A percentile compares a stretch with the other conserved stretches of the same genome.
Conservation (phyloP, 345 rosid species). For the Triadica sebifera region DNA sequence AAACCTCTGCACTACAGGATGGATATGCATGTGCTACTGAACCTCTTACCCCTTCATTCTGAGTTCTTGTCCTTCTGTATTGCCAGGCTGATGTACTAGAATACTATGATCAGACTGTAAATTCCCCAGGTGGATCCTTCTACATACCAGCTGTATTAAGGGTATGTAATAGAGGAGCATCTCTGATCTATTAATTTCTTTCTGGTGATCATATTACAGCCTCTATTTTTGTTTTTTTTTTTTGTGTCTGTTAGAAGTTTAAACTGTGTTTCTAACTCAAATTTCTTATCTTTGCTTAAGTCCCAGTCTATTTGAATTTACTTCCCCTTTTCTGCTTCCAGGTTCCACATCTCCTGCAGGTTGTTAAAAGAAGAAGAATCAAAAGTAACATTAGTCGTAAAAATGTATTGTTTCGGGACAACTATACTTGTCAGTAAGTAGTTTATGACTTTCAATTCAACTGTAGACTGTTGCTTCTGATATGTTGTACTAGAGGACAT, state of each 20-base stretch:
- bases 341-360: conserved; percentile 91
- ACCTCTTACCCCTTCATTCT: conserved; percentile 2
- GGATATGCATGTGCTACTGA: background rate
- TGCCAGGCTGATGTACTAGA: conserved; percentile 92
- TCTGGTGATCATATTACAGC: background rate
- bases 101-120: conserved; percentile 84
- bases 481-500: background rate
- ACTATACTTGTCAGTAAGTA: conserved; percentile 84
- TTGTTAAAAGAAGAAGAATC: conserved; percentile 77
- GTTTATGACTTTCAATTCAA: background rate
- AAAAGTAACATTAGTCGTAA: conserved; percentile 69
- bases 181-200: conserved; percentile 9
- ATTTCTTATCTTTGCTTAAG: background rate
- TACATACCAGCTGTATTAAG: conserved; percentile 95
- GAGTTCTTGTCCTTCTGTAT: conserved; percentile 17
- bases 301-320: conserved; percentile 14
- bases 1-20: background rate
- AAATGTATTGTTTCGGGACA: conserved; percentile 67
- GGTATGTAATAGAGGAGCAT: conserved; percentile 44
- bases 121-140: conserved; percentile 79
- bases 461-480: background rate
- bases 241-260: background rate
- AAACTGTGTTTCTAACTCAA: background rate
- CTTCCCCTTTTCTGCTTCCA: conserved; percentile 33
- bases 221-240: background rate